Percentiles rank a stretch among this genome's conserved stretches.
Evolutionary conservation across 441 rosid species (phyloP).

Genomic region (Pelargonium myrrhifolium): DNA sequence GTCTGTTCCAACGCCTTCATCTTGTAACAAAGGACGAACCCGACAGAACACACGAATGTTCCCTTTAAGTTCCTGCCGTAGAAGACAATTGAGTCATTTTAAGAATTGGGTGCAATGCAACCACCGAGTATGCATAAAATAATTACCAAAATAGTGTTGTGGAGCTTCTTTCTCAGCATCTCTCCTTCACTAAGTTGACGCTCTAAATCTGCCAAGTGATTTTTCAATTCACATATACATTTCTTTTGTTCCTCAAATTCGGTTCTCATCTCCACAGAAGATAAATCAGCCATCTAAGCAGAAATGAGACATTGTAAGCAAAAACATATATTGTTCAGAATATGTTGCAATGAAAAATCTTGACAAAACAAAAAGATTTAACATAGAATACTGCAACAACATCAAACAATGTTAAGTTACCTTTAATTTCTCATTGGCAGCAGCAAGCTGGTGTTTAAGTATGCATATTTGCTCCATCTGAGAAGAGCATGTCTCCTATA

Average conservation of each 20-base stretch:
- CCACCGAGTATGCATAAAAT: neutral
- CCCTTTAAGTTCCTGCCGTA: slow-evolving; percentile 82
- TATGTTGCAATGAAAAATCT: neutral
- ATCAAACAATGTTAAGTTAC: slow-evolving; percentile 26
- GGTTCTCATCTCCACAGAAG: slow-evolving; percentile 42
- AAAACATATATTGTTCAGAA: too few species aligned
- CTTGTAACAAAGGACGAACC: slow-evolving; percentile 80
- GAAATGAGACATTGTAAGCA: neutral
- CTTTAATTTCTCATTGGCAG: slow-evolving; percentile 81
- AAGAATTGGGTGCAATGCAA: neutral
- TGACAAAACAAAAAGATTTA: neutral
- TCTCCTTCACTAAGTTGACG: slow-evolving; percentile 70
- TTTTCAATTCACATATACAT: slow-evolving; percentile 36
- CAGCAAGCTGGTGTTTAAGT: slow-evolving; percentile 52
- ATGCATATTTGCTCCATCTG: slow-evolving; percentile 63
- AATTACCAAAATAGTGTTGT: slow-evolving; percentile 85
- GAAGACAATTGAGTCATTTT: slow-evolving; percentile 11
- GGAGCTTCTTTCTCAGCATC: slow-evolving; percentile 68
- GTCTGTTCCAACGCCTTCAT: slow-evolving; percentile 63
- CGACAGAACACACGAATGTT: slow-evolving; percentile 94
- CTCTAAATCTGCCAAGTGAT: slow-evolving; percentile 61
- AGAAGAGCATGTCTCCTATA: slow-evolving; percentile 75
- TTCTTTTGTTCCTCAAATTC: slow-evolving; percentile 54
- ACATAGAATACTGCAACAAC: neutral
- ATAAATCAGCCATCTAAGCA: slow-evolving; percentile 52